Evolutionary conservation across 2,329 filamentous ascomycete species (phyloP).

Genomic region (Phyllosticta citriasiana): DNA sequence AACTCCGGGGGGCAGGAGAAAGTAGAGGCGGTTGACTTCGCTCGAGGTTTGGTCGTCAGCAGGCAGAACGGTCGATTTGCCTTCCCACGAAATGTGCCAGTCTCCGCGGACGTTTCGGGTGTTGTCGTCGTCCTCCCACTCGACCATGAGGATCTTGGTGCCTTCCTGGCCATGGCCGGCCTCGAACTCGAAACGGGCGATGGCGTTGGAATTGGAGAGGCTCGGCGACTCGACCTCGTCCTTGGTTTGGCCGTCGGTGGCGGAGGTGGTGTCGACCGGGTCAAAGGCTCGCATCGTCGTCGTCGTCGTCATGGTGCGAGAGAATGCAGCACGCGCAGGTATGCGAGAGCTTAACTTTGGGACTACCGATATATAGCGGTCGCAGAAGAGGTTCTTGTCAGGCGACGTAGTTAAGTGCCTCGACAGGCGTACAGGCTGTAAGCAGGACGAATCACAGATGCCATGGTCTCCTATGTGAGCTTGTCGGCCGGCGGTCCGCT

Average conservation of each 20-base stretch:
- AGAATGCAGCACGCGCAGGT: conserved; percentile 12
- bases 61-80: conserved; percentile 62
- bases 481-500: background rate
- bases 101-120: conserved; percentile 39
- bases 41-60: conserved; percentile 46
- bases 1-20: conserved; percentile 64
- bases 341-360: background rate
- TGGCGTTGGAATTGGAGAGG: conserved; percentile 45
- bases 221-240: conserved; percentile 38
- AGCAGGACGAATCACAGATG: conserved; percentile 1
- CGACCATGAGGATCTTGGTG: conserved; percentile 87
- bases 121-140: conserved; percentile 63
- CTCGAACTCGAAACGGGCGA: conserved; percentile 82
- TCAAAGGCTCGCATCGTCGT: conserved; percentile 28
- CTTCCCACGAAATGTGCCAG: conserved; percentile 79
- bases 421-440: background rate
- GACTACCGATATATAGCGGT: background rate
- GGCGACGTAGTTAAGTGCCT: background rate
- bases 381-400: background rate
- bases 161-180: conserved; percentile 66
- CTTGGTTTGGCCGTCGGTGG: conserved; percentile 19
- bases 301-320: conserved; percentile 21
- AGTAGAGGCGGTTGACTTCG: conserved; percentile 59
- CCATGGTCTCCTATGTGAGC: conserved; percentile 1
- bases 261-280: conserved; percentile 31